Evolutionary conservation across 495 filamentous ascomycete species (phyloP).

Genomic region (Penicillium manginii): DNA sequence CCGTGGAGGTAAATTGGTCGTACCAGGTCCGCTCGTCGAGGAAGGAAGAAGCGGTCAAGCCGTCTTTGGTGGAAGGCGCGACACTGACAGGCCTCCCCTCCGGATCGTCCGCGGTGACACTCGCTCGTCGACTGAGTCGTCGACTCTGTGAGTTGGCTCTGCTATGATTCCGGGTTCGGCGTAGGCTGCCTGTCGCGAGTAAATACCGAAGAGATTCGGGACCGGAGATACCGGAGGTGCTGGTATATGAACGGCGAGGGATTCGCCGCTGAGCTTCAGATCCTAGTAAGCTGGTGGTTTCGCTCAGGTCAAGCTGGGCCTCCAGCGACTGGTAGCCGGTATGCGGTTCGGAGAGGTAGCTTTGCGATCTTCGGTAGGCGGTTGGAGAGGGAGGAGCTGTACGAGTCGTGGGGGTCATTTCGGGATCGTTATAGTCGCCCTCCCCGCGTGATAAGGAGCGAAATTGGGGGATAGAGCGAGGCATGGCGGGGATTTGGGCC

Average conservation of each 20-base stretch:
- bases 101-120: conserved; percentile 29
- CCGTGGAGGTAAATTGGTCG: conserved; percentile 97
- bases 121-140: conserved; percentile 54
- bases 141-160: conserved; percentile 64
- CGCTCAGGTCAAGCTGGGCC: conserved; percentile 36
- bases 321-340: conserved; percentile 44
- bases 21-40: conserved; percentile 95
- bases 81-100: conserved; percentile 39
- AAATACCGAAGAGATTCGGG: conserved; percentile 39
- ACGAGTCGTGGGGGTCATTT: conserved; percentile 19
- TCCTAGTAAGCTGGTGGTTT: conserved; percentile 43
- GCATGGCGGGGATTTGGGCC: conserved; percentile 26
- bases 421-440: conserved; percentile 23
- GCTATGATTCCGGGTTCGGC: conserved; percentile 63
- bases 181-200: conserved; percentile 45
- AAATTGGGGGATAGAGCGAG: conserved; percentile 32
- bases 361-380: conserved; percentile 39
- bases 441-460: conserved; percentile 21
- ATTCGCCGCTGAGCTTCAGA: conserved; percentile 23
- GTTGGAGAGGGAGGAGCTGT: conserved; percentile 47
- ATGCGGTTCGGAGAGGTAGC: conserved; percentile 42
- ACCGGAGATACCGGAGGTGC: conserved; percentile 35
- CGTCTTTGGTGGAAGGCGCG: conserved; percentile 61
- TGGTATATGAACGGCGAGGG: conserved; percentile 48
- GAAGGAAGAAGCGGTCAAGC: conserved; percentile 52